Evolutionary conservation across 208 protist species (phyloP).

Genomic region (Trypanosomatidae sp.): DNA sequence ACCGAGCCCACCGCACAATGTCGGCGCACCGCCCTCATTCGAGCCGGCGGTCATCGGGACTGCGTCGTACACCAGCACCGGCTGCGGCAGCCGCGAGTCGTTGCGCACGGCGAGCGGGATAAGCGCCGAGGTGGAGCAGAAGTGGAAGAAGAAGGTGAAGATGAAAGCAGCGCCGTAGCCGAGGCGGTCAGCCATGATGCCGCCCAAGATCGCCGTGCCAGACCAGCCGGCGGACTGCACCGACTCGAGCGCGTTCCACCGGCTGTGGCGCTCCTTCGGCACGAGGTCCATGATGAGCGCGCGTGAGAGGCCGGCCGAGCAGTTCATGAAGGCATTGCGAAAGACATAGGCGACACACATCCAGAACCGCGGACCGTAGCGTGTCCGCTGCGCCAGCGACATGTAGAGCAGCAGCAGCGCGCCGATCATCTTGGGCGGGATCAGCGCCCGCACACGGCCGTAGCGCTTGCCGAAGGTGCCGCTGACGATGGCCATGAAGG

Average conservation of each 20-base stretch:
- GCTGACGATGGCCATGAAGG: slow-evolving; percentile 45
- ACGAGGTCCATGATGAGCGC: slow-evolving; percentile 77
- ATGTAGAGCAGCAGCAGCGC: slow-evolving; percentile 63
- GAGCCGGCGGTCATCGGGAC: no score
- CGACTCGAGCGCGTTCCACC: slow-evolving; percentile 77
- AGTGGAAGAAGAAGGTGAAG: slow-evolving; percentile 72
- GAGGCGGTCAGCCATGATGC: slow-evolving; percentile 49
- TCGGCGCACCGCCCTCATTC: no score
- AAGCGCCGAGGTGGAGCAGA: slow-evolving; percentile 32
- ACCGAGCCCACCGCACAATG: no score
- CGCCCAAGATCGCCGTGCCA: slow-evolving; percentile 61
- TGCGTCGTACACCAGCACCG: slow-evolving; percentile 33
- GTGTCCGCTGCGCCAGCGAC: slow-evolving; percentile 38
- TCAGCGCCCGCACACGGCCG: slow-evolving; percentile 50
- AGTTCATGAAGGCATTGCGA: slow-evolving; percentile 69
- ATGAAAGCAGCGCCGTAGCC: slow-evolving; percentile 74
- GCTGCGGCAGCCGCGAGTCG: slow-evolving; percentile 41
- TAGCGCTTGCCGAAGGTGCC: slow-evolving; percentile 39
- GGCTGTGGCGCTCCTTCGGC: slow-evolving; percentile 37
- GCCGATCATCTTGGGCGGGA: slow-evolving; percentile 50
- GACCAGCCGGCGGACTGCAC: slow-evolving; percentile 69
- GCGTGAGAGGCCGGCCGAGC: slow-evolving; percentile 48
- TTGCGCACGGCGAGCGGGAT: slow-evolving; percentile 53
- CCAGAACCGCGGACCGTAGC: slow-evolving; percentile 27
- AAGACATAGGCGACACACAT: slow-evolving; percentile 64